Percentiles rank a stretch among this genome's conserved stretches.
Evolutionary conservation across 805 yeast genomes (phyloP).

Genomic region (Clavispora santaluciae): DNA sequence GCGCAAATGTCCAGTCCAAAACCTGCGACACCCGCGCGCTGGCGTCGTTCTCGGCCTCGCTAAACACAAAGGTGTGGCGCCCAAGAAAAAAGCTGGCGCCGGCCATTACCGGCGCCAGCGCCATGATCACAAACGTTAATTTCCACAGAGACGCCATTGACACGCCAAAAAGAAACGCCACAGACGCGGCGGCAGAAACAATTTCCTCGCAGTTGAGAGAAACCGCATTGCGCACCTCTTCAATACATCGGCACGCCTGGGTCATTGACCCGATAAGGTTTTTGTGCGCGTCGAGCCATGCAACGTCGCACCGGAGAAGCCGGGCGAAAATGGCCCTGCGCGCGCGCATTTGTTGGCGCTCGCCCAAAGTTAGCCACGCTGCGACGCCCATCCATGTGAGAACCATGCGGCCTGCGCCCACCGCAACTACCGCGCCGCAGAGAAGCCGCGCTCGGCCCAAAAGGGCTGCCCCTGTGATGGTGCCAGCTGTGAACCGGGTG

Average conservation of each 20-base stretch:
- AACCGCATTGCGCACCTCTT: conserved; percentile 63
- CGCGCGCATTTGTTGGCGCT: conserved; percentile 56
- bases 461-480: conserved; percentile 14
- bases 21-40: conserved; percentile 55
- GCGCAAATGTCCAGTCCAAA: conserved; percentile 65
- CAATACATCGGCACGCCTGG: conserved; percentile 66
- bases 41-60: conserved; percentile 52
- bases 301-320: conserved; percentile 42
- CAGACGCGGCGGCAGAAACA: conserved; percentile 48
- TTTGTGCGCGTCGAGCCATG: conserved; percentile 60
- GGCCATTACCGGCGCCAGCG: conserved; percentile 66
- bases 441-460: conserved; percentile 20
- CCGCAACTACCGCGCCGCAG: conserved; percentile 29
- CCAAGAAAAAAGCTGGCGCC: conserved; percentile 48
- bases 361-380: conserved; percentile 69
- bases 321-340: conserved; percentile 42
- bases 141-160: conserved; percentile 83
- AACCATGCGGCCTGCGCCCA: conserved; percentile 29
- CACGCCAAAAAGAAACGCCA: conserved; percentile 51
- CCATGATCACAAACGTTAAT: conserved; percentile 70
- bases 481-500: conserved; percentile 25
- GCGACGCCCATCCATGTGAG: conserved; percentile 50
- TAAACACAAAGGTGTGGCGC: conserved; percentile 42
- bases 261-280: conserved; percentile 59
- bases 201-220: conserved; percentile 63